phyloP scores from a whole-genome alignment of 2,329 filamentous ascomycete genomes.

The Xylariaceae sp. region DNA sequence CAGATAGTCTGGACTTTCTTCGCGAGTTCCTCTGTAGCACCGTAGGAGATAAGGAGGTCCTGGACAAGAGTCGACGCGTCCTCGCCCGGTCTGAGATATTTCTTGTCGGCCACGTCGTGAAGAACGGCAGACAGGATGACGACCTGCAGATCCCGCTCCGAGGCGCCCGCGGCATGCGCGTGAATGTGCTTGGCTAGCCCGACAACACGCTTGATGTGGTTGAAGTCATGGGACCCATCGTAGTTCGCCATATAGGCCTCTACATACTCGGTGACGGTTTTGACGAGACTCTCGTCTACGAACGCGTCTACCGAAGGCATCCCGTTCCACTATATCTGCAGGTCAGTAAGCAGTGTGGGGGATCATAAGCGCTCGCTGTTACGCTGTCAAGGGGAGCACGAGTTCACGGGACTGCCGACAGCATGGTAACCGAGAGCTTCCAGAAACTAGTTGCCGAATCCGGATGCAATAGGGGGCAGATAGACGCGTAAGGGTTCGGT shows the following conservation, averaged over 20 bases:
- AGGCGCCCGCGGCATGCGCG: conserved; percentile 29
- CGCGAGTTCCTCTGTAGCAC: conserved; percentile 57
- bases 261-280: conserved; percentile 58
- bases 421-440: conserved; percentile 12
- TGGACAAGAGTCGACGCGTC: conserved; percentile 54
- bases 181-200: conserved; percentile 67
- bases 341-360: conserved; percentile 20
- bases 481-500: not conserved
- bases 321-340: conserved; percentile 15
- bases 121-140: conserved; percentile 69
- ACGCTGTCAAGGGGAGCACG: conserved; percentile 17
- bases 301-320: conserved; percentile 24
- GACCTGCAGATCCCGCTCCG: conserved; percentile 45
- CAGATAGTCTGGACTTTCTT: conserved; percentile 67
- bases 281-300: conserved; percentile 43
- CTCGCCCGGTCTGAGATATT: conserved; percentile 62
- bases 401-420: conserved; percentile 16
- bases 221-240: conserved; percentile 85
- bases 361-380: conserved; percentile 24
- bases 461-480: conserved; percentile 7
- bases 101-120: conserved; percentile 87
- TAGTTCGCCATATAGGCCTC: conserved; percentile 70
- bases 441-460: conserved; percentile 10
- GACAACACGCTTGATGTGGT: conserved; percentile 76
- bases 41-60: conserved; percentile 51